These are phyloP conservation scores for Teunomyces stri DNA, from an alignment of 805 yeast genomes.

Conservation along the genomic window DNA sequence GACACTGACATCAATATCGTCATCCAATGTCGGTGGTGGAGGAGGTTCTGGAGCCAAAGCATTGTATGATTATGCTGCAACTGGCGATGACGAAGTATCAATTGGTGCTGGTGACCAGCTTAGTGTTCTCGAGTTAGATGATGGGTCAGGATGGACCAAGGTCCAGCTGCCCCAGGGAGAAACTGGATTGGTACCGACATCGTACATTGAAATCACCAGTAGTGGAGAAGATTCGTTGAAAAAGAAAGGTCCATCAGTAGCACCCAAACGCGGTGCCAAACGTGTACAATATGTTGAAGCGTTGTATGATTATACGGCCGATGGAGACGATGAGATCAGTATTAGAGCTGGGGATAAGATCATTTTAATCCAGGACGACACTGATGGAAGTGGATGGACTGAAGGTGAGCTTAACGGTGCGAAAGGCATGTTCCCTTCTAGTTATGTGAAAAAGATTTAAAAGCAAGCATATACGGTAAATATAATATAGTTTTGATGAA, in stretches of 20 bases:
- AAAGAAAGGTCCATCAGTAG: conserved; percentile 73
- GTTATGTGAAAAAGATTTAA: conserved; percentile 52
- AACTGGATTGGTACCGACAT: conserved; percentile 81
- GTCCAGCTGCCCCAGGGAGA: conserved; percentile 44
- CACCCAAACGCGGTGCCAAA: conserved; percentile 73
- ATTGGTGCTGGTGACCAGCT: conserved; percentile 61
- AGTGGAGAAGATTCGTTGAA: conserved; percentile 16
- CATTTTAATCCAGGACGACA: conserved; percentile 52
- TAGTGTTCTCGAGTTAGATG: conserved; percentile 62
- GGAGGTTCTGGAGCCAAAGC: conserved; percentile 44
- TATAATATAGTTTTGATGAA: conserved; percentile 3
- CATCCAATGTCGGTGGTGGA: conserved; percentile 7
- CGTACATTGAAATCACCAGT: conserved; percentile 55
- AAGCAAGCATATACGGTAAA: background rate
- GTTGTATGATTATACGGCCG: conserved; percentile 71
- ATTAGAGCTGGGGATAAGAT: conserved; percentile 73
- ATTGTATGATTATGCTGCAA: conserved; percentile 60
- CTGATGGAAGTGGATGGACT: conserved; percentile 91
- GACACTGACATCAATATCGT: conserved; percentile 23
- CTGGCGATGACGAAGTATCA: conserved; percentile 73
- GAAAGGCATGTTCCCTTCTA: conserved; percentile 74
- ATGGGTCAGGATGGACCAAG: conserved; percentile 91
- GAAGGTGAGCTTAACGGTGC: conserved; percentile 74
- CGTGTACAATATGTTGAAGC: conserved; percentile 64
- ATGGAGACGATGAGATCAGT: conserved; percentile 75